phyloP scores from a whole-genome alignment of 176 grass and related monocot genomes.

The Metroxylon sagu region DNA sequence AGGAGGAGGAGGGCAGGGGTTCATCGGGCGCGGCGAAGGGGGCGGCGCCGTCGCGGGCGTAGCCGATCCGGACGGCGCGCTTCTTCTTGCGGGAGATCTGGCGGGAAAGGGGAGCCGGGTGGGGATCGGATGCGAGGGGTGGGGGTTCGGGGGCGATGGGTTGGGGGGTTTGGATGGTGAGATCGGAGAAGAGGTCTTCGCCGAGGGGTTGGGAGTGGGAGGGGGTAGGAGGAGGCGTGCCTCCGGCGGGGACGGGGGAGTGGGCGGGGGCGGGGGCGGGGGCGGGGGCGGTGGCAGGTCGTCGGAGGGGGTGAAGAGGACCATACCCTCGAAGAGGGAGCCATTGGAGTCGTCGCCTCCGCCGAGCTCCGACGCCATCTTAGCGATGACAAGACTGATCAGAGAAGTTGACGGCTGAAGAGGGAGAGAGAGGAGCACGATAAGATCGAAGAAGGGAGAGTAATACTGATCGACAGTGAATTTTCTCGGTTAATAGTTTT shows the following conservation, averaged over 20 bases:
- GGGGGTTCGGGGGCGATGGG: constrained; percentile 16
- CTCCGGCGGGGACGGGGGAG: background rate
- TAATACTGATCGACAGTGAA: too few species aligned
- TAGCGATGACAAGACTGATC: background rate
- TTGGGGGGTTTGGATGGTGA: constrained; percentile 51
- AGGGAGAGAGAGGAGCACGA: background rate
- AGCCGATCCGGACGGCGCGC: constrained; percentile 83
- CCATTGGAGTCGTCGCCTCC: background rate
- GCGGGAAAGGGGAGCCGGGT: constrained; percentile 16
- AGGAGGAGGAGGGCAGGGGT: constrained; percentile 7
- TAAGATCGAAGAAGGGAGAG: background rate
- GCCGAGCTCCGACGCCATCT: constrained; percentile 15
- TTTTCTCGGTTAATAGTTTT: too few species aligned
- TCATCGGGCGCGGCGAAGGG: constrained; percentile 18
- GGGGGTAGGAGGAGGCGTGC: background rate
- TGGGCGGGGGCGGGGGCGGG: constrained; percentile 9
- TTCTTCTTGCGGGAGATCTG: constrained; percentile 81
- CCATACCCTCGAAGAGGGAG: constrained; percentile 96
- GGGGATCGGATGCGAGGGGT: constrained; percentile 1
- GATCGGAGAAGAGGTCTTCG: constrained; percentile 97
- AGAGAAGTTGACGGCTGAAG: background rate
- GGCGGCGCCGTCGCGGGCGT: constrained; percentile 39
- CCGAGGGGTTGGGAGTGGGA: constrained; percentile 41
- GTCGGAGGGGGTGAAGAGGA: constrained; percentile 54
- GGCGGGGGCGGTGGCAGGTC: background rate